These are phyloP conservation scores for Pinguiococcus pyrenoidosus DNA, from an alignment of 108 stramenopile species.

Conservation along the genomic window DNA sequence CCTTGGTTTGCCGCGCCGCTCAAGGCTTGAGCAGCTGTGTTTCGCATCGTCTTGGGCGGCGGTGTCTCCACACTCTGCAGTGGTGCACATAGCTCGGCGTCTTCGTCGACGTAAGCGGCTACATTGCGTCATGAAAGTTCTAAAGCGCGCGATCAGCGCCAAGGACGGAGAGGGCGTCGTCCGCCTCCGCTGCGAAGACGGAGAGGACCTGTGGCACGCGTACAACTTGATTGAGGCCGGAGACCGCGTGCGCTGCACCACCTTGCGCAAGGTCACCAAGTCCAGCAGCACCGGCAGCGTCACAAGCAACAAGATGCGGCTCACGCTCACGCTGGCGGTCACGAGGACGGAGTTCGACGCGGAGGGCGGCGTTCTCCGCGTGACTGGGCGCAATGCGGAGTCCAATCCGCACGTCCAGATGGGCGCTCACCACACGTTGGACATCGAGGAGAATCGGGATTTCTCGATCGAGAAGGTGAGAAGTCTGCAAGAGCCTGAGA, in stretches of 20 bases:
- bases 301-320: slow-evolving; percentile 58
- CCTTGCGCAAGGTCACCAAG: slow-evolving; percentile 80
- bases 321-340: slow-evolving; percentile 79
- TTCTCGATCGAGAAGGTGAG: slow-evolving; percentile 83
- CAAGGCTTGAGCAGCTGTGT: no score
- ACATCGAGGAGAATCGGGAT: slow-evolving; percentile 64
- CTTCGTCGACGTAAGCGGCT: no score
- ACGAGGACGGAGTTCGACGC: slow-evolving; percentile 79
- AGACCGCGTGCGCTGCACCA: slow-evolving; percentile 74
- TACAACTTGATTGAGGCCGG: slow-evolving; percentile 76
- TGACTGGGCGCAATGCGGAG: slow-evolving; percentile 57
- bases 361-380: slow-evolving; percentile 60
- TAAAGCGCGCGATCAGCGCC: slow-evolving; percentile 26
- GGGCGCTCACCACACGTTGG: slow-evolving; percentile 86
- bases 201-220: slow-evolving; percentile 92
- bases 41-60: no score
- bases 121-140: slow-evolving; percentile 28
- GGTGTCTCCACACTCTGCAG: no score
- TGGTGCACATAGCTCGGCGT: no score
- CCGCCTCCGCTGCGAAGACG: slow-evolving; percentile 66
- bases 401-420: slow-evolving; percentile 69
- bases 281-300: slow-evolving; percentile 75
- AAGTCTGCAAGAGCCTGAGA: no score
- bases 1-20: no score
- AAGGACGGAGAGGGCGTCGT: slow-evolving; percentile 75